Evolutionary conservation across 805 yeast genomes (phyloP).

Genomic region (Monosporozyma yasuniensis): DNA sequence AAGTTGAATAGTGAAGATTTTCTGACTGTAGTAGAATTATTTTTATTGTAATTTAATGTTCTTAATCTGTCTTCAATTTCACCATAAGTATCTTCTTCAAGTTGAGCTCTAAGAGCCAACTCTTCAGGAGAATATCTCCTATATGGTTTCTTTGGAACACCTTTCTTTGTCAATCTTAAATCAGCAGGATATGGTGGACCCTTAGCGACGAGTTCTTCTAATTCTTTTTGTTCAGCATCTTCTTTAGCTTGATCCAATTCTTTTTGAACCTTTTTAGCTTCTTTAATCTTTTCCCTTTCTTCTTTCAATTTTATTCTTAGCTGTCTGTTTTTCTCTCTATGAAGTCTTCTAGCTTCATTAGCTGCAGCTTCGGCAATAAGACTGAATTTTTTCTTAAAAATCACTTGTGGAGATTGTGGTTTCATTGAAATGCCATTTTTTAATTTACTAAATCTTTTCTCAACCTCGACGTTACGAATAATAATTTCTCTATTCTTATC

Average conservation of each 20-base stretch:
- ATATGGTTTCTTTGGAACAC: slow-evolving; percentile 28
- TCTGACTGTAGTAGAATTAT: slow-evolving; percentile 8
- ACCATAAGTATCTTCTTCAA: not conserved
- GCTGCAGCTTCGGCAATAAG: slow-evolving; percentile 9
- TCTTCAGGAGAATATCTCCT: slow-evolving; percentile 29
- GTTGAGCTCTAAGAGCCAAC: slow-evolving; percentile 18
- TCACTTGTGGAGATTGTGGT: slow-evolving; percentile 12
- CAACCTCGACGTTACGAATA: slow-evolving; percentile 8
- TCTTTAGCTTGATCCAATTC: slow-evolving; percentile 15
- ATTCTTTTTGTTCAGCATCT: slow-evolving; percentile 21
- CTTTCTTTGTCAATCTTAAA: slow-evolving; percentile 25
- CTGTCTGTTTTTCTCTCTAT: slow-evolving; percentile 15
- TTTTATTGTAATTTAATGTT: slow-evolving; percentile 9
- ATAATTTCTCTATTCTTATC: slow-evolving; percentile 10
- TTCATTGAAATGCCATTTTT: slow-evolving; percentile 7
- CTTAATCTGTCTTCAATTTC: slow-evolving; percentile 14
- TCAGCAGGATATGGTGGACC: slow-evolving; percentile 30
- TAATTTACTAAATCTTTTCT: slow-evolving; percentile 1
- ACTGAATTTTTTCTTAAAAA: slow-evolving; percentile 15
- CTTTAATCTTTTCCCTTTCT: slow-evolving; percentile 10
- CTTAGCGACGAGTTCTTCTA: slow-evolving; percentile 24
- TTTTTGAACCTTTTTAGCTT: slow-evolving; percentile 18
- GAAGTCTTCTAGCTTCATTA: slow-evolving; percentile 21
- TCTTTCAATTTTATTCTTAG: slow-evolving; percentile 10
- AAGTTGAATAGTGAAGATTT: slow-evolving; percentile 20